Evolutionary conservation across 768 basidiomycete species (phyloP).

Genomic region (Ephemerocybe angulata): DNA sequence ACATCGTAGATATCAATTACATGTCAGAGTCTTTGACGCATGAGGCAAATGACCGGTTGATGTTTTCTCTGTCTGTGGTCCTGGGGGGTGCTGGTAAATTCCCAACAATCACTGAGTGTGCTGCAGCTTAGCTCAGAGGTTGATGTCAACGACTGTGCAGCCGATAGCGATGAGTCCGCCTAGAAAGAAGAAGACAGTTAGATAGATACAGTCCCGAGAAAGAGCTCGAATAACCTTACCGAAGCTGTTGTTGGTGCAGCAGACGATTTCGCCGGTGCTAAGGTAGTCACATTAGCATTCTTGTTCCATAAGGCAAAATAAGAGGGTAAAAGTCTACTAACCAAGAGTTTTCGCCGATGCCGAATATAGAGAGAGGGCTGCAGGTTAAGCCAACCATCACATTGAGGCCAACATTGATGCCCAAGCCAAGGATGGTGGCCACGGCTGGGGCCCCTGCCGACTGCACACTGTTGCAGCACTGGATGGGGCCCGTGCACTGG

Average conservation of each 20-base stretch:
- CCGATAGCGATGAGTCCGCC: conserved; percentile 26
- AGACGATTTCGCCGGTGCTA: conserved; percentile 27
- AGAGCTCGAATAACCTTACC: conserved; percentile 17
- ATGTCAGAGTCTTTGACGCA: too few relatives aligned
- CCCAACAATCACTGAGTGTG: background rate
- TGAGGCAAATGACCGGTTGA: too few relatives aligned
- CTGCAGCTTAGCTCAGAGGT: conserved; percentile 5
- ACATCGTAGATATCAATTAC: too few relatives aligned
- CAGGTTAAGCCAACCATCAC: conserved; percentile 13
- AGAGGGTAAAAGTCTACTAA: conserved; percentile 17
- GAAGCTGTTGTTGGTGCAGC: conserved; percentile 30
- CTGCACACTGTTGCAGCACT: conserved; percentile 23
- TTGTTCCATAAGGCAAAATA: too few relatives aligned
- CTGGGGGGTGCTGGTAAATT: too few relatives aligned
- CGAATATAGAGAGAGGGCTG: conserved; percentile 17
- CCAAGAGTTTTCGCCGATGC: conserved; percentile 26
- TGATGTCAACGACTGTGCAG: conserved; percentile 30
- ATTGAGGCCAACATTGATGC: conserved; percentile 11
- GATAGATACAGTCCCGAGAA: background rate
- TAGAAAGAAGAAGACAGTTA: conserved; percentile 4
- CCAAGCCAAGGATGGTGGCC: conserved; percentile 12
- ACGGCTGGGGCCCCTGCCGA: background rate
- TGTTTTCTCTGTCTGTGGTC: too few relatives aligned
- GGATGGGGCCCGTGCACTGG: conserved; percentile 26
- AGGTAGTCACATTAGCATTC: too few relatives aligned